Evolutionary conservation across 1,284 basidiomycete genomes (phyloP).

Genomic region (Ceratorhiza oryzae-sativae): DNA sequence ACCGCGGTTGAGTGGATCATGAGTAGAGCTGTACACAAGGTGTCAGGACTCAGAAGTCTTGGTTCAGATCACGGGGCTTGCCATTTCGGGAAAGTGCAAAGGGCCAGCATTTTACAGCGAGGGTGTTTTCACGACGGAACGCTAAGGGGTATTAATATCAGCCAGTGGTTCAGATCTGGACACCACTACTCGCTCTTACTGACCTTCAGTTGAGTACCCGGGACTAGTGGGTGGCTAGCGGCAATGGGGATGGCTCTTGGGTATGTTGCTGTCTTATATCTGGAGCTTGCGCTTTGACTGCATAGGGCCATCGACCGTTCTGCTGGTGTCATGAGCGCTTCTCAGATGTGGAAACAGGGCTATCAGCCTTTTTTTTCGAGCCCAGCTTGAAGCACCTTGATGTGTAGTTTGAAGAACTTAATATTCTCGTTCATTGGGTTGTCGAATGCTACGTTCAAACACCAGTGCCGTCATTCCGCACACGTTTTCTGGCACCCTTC

Average conservation of each 20-base stretch:
- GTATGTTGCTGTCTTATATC: not conserved
- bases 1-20: slow-evolving; percentile 41
- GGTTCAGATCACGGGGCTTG: slow-evolving; percentile 6
- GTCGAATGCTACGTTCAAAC: not conserved
- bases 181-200: not conserved
- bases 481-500: not conserved
- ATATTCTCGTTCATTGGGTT: not conserved
- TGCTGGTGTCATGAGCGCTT: no score
- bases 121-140: slow-evolving; percentile 14
- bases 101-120: not conserved
- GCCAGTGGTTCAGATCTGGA: not conserved
- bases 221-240: not conserved
- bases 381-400: no score
- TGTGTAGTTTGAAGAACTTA: not conserved
- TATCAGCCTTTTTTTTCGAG: no score
- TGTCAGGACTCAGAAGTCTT: not conserved
- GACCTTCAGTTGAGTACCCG: not conserved
- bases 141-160: slow-evolving; percentile 8
- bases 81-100: slow-evolving; percentile 9
- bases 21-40: not conserved
- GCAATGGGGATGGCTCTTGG: not conserved
- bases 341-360: no score
- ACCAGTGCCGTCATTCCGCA: no score
- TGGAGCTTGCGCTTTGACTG: not conserved
- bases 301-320: not conserved